Evolutionary conservation across 2,329 filamentous ascomycete species (phyloP).

Genomic region (Cladosporium sphaerospermum): DNA sequence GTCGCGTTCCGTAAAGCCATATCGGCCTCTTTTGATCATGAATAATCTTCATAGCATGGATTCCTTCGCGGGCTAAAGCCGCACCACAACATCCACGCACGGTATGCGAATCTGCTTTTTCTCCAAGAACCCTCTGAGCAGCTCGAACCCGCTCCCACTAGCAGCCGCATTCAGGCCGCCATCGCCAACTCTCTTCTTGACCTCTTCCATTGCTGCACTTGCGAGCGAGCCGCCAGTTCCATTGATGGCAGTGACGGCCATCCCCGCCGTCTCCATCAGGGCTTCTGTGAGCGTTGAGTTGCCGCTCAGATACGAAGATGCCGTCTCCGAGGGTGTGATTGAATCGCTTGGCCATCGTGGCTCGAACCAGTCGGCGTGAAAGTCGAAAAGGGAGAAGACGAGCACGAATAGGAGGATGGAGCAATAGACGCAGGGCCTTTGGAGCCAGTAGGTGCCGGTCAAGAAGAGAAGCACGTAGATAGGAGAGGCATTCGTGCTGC

Average conservation of each 20-base stretch:
- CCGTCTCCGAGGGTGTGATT: constrained; percentile 31
- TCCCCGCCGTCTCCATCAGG: constrained; percentile 61
- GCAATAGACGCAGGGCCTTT: constrained; percentile 96
- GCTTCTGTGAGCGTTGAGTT: constrained; percentile 33
- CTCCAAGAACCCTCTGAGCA: constrained; percentile 75
- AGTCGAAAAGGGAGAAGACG: constrained; percentile 93
- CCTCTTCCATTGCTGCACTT: constrained; percentile 59
- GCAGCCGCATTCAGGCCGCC: constrained; percentile 38
- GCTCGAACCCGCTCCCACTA: constrained; percentile 70
- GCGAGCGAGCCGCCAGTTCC: constrained; percentile 63
- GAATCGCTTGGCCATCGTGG: constrained; percentile 46
- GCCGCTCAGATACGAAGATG: constrained; percentile 26
- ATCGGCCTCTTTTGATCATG: neutral
- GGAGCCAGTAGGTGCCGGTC: constrained; percentile 89
- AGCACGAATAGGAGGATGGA: constrained; percentile 91
- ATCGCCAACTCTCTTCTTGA: constrained; percentile 38
- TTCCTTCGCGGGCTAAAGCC: constrained; percentile 17
- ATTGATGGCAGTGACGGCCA: constrained; percentile 50
- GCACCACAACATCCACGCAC: constrained; percentile 79
- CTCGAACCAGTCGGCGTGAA: constrained; percentile 87
- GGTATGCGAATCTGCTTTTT: constrained; percentile 84
- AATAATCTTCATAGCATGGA: neutral
- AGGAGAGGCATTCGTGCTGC: constrained; percentile 42
- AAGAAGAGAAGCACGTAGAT: constrained; percentile 52
- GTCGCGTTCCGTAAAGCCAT: neutral